A percentile compares a stretch with the other conserved stretches of the same genome.
These are phyloP conservation scores for Diaporthe australafricana DNA, from an alignment of 2,329 filamentous ascomycete genomes.

Conservation along the genomic window DNA sequence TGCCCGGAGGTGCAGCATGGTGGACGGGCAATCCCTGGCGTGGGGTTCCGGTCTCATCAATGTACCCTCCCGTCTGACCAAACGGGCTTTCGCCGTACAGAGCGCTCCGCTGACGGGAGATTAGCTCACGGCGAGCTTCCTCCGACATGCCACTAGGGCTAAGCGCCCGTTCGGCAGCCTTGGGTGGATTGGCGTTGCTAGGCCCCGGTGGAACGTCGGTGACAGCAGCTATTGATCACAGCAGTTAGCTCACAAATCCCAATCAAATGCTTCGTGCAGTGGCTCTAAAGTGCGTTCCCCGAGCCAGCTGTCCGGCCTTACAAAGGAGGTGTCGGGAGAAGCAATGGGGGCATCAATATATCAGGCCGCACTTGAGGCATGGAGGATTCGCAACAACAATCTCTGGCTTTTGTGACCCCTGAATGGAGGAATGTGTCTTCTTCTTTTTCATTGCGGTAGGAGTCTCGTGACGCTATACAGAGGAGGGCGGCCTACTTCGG, in stretches of 20 bases:
- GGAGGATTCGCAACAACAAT: slow-evolving; percentile 29
- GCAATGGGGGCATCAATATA: slow-evolving; percentile 35
- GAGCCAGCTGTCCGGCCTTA: slow-evolving; percentile 41
- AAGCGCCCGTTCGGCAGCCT: slow-evolving; percentile 82
- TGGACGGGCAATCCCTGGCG: slow-evolving; percentile 76
- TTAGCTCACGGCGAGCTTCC: slow-evolving; percentile 94
- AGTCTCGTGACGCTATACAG: slow-evolving; percentile 72
- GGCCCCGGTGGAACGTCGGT: slow-evolving; percentile 55
- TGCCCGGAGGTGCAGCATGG: slow-evolving; percentile 70
- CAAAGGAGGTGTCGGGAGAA: slow-evolving; percentile 40
- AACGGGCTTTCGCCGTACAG: slow-evolving; percentile 85
- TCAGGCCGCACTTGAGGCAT: slow-evolving; percentile 39
- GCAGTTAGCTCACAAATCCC: slow-evolving; percentile 44
- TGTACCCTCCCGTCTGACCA: slow-evolving; percentile 73
- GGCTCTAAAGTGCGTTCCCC: slow-evolving; percentile 41
- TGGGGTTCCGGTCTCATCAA: slow-evolving; percentile 74
- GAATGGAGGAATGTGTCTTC: slow-evolving; percentile 49
- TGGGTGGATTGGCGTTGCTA: slow-evolving; percentile 59
- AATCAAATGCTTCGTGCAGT: slow-evolving; percentile 25
- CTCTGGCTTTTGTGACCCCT: slow-evolving; percentile 40
- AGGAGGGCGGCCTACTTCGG: slow-evolving; percentile 91
- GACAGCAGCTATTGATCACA: slow-evolving; percentile 60
- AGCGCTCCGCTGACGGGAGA: slow-evolving; percentile 94
- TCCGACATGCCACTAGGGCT: slow-evolving; percentile 90
- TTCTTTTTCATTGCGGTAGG: slow-evolving; percentile 51